Conservation (phyloP, 805 yeast genomes). For the Schwanniomyces occidentalis region DNA sequence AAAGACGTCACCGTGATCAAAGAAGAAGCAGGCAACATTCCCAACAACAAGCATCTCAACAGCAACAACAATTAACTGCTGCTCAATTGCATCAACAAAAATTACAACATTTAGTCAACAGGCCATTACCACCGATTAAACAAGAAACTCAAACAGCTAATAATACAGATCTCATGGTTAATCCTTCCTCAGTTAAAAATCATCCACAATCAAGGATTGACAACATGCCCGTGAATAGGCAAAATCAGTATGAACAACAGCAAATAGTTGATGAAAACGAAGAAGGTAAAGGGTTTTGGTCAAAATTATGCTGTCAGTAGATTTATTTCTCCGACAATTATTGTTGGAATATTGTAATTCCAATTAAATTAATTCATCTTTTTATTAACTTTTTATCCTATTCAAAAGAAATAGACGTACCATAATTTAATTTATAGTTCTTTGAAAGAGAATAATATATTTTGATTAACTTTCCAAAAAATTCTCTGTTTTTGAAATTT, state of each 20-base stretch:
- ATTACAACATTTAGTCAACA: conserved; percentile 48
- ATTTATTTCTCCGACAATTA: too few species aligned
- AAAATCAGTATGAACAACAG: conserved; percentile 40
- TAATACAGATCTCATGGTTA: conserved; percentile 18
- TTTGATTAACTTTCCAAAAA: too few species aligned
- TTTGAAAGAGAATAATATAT: too few species aligned
- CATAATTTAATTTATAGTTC: too few species aligned
- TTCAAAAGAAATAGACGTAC: too few species aligned
- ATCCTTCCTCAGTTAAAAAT: conserved; percentile 23
- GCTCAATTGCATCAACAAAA: conserved; percentile 50
- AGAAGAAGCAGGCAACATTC: conserved; percentile 44
- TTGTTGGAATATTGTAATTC: too few species aligned
- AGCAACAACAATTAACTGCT: conserved; percentile 41
- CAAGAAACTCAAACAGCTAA: conserved; percentile 34
- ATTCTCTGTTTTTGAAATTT: too few species aligned
- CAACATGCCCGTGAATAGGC: conserved; percentile 16
- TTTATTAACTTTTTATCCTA: too few species aligned
- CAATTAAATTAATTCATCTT: too few species aligned
- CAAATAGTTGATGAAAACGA: conserved; percentile 32
- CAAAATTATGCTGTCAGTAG: conserved; percentile 44
- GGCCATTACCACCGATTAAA: conserved; percentile 49
- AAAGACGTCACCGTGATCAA: conserved; percentile 47
- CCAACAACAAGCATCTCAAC: conserved; percentile 16
- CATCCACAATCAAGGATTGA: conserved; percentile 20
- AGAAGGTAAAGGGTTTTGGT: conserved; percentile 42